Evolutionary conservation across 2,329 filamentous ascomycete genomes (phyloP), one percentile per base, ranked within the genome.

Genomic region (Botrytis pseudocinerea): DNA sequence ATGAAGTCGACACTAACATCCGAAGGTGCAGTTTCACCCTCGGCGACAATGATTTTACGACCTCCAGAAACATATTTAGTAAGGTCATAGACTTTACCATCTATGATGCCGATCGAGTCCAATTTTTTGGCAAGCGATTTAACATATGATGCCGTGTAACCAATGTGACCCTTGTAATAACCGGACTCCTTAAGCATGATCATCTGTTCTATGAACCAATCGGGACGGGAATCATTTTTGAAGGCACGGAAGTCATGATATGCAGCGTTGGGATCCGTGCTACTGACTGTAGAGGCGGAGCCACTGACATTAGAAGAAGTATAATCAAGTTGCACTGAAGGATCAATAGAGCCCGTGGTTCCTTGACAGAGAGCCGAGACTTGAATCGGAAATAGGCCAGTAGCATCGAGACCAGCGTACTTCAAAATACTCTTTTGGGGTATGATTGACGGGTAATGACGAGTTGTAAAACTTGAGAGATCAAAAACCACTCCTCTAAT

Each of bases 201-300:
- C 88, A 98, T 94, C 81, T 95, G 91, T 83, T 99, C 93, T 73
- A 87, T 91, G 84, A 95, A 98, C 96, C 96, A 99, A 80, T 97
- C 94, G 2, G 91, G 90, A 18, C 95, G 91, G 69, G 88, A 91
- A 80, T 97, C 93, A 76, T 94, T 93, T 48, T 88, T 93, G 80
- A 89, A 94, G 80, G 88, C 90, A 74, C 96, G 90, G 88, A 99
- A 99, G 81, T 99, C 96, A 80, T 99, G 96, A 81, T 97, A 99
- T 75, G 88, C 85, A 35, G 90, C 85, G 79, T 98, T 97, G 35
- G 86, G 76, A 79, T 98, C 95, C 6, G 87, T 86, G 44, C 83
- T 85, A 79, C 87, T 90, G 81, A 94, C 87, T 38, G 92, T 84
- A 35, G 84, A 88, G 32, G 90, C 89, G 20, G 89, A 87, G 28